Base-by-base conservation (phyloP, 2,329 filamentous ascomycete species). In the Aspergillus clavatus region DNA sequence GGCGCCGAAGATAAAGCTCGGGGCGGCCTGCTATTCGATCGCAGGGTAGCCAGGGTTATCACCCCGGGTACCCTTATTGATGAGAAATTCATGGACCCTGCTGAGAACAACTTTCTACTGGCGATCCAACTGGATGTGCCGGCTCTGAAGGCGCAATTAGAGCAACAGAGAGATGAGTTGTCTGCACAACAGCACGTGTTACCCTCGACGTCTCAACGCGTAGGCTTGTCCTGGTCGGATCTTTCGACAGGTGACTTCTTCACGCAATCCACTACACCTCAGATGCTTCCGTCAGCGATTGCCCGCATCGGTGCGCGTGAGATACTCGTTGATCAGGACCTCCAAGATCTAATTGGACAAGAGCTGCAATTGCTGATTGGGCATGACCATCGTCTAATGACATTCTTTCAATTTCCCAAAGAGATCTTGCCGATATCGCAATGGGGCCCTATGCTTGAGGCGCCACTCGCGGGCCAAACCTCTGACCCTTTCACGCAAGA, bases 1-100 rank as follows among this genome's bases (percentile, higher is more conserved):
- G 78, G 82, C 52, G 75, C 80, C 4, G 75, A 82, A 3, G 81
- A 81, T 45, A 88, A 81, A 67, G 72, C 84, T 53, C 91, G 84
- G 16, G 87, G 87, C 11, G 89, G 88, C 3, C 72, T 91, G 52
- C 76, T 91, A 73, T 94, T 93, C 65, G 86, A 94, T 63, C 84
- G 93, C 21, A 83, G 77, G 55, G 89, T 98, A 11, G 81, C 87
- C 14, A 83, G 93, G 46, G 84, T 98, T 55, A 82, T 98, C 60
- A 97, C 93, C 0, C 89, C 93, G 1, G 93, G 93, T 16, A 98
- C 93, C 1, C 74, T 98, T 43, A 95, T 98, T 54, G 93, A 98
- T 67, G 93, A 98, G 69, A 90, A 89, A 58, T 98, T 97, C 66
- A 89, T 98, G 75, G 88, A 97, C 63, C 88, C 89, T 1, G 91